Evolutionary conservation across 2,329 filamentous ascomycete genomes (phyloP).

Genomic region (Penicillium janthinellum): DNA sequence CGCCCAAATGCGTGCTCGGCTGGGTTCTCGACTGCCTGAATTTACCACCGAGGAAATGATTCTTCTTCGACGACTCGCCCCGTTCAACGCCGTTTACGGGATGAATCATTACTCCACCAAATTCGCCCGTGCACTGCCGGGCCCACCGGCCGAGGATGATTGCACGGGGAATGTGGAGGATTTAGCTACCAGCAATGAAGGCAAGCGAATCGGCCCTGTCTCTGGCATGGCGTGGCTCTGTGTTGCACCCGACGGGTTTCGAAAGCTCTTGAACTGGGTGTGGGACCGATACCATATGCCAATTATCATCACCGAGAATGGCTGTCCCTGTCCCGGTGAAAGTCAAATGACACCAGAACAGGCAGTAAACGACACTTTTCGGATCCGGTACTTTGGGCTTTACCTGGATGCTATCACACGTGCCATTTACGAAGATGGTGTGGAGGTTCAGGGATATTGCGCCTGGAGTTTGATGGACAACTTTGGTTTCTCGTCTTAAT

Average conservation of each 20-base stretch:
- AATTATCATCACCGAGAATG: background rate
- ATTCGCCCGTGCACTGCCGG: conserved; percentile 5
- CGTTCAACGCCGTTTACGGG: conserved; percentile 15
- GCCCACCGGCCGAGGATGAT: conserved; percentile 35
- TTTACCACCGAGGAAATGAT: background rate
- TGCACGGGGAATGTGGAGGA: conserved; percentile 15
- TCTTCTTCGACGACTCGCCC: background rate
- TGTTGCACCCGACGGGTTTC: background rate
- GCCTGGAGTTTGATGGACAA: conserved; percentile 23
- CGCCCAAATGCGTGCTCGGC: conserved; percentile 20
- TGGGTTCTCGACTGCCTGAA: background rate
- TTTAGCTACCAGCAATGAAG: conserved; percentile 4
- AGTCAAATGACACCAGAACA: background rate
- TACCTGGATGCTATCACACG: background rate
- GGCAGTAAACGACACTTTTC: background rate
- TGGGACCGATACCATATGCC: background rate
- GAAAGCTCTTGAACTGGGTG: background rate
- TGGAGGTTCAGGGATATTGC: conserved; percentile 12
- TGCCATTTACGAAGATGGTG: conserved; percentile 6
- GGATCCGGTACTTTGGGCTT: background rate
- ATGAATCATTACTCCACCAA: conserved; percentile 22
- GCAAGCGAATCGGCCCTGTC: conserved; percentile 2
- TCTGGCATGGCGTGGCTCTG: conserved; percentile 3
- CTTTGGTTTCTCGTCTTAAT: conserved; percentile 4
- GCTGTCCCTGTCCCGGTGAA: background rate